These are phyloP conservation scores for Saccharomycopsis babjevae DNA, from an alignment of 805 yeast genomes.

Conservation along the genomic window DNA sequence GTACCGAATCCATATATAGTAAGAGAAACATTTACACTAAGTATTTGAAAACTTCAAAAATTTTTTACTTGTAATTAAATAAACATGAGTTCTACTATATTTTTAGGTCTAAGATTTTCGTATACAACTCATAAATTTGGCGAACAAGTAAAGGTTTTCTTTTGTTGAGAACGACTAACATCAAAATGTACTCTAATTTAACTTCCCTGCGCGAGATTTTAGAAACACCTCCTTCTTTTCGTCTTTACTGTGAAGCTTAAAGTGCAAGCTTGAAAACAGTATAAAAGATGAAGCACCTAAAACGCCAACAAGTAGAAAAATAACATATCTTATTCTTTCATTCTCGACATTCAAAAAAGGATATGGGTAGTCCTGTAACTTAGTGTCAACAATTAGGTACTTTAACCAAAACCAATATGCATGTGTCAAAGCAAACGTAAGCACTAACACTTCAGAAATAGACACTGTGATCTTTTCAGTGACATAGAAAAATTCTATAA, in stretches of 20 bases:
- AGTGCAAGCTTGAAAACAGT: constrained; percentile 4
- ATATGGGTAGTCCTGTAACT: constrained; percentile 17
- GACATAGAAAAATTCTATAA: background rate
- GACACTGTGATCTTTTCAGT: background rate
- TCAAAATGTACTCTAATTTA: background rate
- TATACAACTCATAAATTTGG: too few relatives aligned
- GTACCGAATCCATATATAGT: too few relatives aligned
- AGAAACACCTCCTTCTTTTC: background rate
- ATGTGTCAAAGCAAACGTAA: background rate
- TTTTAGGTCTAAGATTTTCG: too few relatives aligned
- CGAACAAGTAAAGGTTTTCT: too few relatives aligned
- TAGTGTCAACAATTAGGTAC: constrained; percentile 2
- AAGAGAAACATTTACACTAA: too few relatives aligned
- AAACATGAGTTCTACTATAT: too few relatives aligned
- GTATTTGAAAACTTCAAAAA: too few relatives aligned
- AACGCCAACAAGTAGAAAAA: constrained; percentile 7
- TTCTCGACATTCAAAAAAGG: constrained; percentile 16
- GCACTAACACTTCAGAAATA: background rate
- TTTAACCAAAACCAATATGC: constrained; percentile 17
- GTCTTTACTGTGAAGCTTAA: background rate
- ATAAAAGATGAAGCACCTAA: constrained; percentile 6
- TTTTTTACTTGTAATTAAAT: too few relatives aligned
- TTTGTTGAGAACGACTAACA: too few relatives aligned
- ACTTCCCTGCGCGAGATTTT: background rate
- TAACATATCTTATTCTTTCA: background rate